Conservation (phyloP, 441 rosid species). For the Viola pubescens region DNA sequence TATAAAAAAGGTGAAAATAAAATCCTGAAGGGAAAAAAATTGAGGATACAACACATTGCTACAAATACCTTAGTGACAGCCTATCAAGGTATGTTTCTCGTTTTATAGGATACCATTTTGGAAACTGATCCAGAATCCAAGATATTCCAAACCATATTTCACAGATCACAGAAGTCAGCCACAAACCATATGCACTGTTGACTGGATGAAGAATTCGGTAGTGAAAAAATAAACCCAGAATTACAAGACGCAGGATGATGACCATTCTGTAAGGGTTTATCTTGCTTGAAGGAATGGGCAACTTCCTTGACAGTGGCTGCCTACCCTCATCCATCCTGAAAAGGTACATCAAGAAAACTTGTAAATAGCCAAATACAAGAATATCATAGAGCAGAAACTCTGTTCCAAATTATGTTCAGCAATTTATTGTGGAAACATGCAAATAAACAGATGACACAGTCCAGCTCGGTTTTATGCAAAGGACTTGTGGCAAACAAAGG, state of each 20-base stretch:
- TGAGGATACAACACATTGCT: neutral
- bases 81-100: slow-evolving; percentile 96
- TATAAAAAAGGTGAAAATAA: neutral
- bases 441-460: too few relatives aligned
- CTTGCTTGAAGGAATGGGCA: slow-evolving; percentile 79
- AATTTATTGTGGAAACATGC: too few relatives aligned
- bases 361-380: neutral
- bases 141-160: slow-evolving; percentile 98
- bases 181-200: slow-evolving; percentile 69
- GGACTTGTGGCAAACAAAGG: too few relatives aligned
- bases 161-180: slow-evolving; percentile 89
- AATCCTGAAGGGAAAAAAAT: too few relatives aligned
- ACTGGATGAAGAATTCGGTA: slow-evolving; percentile 88
- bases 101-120: slow-evolving; percentile 83
- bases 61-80: slow-evolving; percentile 58
- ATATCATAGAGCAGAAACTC: neutral
- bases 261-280: slow-evolving; percentile 83
- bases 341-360: slow-evolving; percentile 8
- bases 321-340: slow-evolving; percentile 98
- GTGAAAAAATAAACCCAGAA: slow-evolving; percentile 83
- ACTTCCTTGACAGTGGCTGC: slow-evolving; percentile 91
- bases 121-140: slow-evolving; percentile 96
- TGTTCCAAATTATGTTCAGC: too few relatives aligned
- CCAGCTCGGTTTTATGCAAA: too few relatives aligned
- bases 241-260: slow-evolving; percentile 65